Base-by-base conservation (phyloP, 495 filamentous ascomycete species). In the Talaromyces stipitatus region DNA sequence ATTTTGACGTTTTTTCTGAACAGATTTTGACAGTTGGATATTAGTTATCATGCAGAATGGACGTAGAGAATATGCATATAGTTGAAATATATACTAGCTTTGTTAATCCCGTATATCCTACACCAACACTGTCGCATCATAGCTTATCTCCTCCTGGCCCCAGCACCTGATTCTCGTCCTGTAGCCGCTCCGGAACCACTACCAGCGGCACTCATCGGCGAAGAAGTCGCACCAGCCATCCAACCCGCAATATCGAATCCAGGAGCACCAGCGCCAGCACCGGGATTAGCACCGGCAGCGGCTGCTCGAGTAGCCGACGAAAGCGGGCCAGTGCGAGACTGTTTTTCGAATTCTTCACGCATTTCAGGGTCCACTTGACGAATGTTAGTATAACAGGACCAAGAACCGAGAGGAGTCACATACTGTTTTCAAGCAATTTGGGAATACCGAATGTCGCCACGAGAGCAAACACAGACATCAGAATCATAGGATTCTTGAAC, bases 401-500 rank as follows among this genome's bases (percentile, higher is more conserved):
- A 28, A 20, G 26, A 52, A 33, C 3, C 20, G 27, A 43, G 48
- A 46, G 41, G 46, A 55, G 51, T 33, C 36, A 82, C 91, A 55
- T 83, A 97, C 92, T 95, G 62, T 95, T 97, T 52, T 97, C 91
- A 72, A 97, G 83, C 30, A 98, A 66, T 71, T 96, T 92, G 8
- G 94, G 94, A 84, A 97, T 85, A 26, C 91, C 91, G 51, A 97
- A 73, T 38, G 95, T 91, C 46, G 95, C 70, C 0, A 69, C 85
- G 77, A 97, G 77, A 28, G 85, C 88, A 22, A 92, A 84, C 20
- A 96, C 67, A 11, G 87, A 89, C 71, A 98, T 82, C 45, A 98
- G 73, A 56, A 98, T 95, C 89, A 97, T 97, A 3, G 94, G 94
- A 64, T 87, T 96, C 71, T 89, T 89, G 62, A 97, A 77, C 41